Evolutionary conservation across 345 rosid species (phyloP).

Genomic region (Draba incana): DNA sequence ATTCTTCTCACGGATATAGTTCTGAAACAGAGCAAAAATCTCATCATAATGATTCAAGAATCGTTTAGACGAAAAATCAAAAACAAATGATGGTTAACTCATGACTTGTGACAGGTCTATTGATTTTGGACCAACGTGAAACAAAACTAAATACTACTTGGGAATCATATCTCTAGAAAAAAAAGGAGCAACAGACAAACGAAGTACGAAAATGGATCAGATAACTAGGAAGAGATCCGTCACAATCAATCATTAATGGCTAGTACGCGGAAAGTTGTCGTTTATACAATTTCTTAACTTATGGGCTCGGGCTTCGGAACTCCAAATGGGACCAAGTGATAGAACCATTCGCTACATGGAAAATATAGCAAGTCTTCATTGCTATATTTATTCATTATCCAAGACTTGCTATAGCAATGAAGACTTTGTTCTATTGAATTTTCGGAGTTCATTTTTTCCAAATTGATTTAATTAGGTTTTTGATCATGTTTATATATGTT

Average conservation of each 20-base stretch:
- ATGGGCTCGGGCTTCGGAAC: constrained; percentile 25
- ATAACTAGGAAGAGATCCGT: constrained; percentile 34
- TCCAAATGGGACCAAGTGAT: constrained; percentile 23
- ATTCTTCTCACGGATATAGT: not conserved
- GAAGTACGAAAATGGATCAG: not conserved
- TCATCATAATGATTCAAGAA: constrained; percentile 21
- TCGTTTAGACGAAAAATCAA: not conserved
- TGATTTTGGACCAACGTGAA: not conserved
- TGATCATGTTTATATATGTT: no score
- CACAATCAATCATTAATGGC: constrained; percentile 53
- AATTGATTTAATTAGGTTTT: no score
- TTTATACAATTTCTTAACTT: constrained; percentile 39
- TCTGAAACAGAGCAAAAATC: constrained; percentile 24
- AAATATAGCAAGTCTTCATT: no score
- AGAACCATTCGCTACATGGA: no score
- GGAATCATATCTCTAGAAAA: not conserved
- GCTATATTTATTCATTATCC: no score
- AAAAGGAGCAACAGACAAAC: constrained; percentile 15
- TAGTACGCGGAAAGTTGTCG: constrained; percentile 55
- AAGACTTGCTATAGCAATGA: no score
- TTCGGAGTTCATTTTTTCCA: no score
- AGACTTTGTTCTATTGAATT: no score
- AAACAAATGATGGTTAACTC: not conserved
- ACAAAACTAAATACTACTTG: not conserved
- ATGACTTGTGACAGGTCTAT: constrained; percentile 1